Base-by-base conservation (phyloP, 78 protist genomes). In the Anaeramoeba flamelloides region DNA sequence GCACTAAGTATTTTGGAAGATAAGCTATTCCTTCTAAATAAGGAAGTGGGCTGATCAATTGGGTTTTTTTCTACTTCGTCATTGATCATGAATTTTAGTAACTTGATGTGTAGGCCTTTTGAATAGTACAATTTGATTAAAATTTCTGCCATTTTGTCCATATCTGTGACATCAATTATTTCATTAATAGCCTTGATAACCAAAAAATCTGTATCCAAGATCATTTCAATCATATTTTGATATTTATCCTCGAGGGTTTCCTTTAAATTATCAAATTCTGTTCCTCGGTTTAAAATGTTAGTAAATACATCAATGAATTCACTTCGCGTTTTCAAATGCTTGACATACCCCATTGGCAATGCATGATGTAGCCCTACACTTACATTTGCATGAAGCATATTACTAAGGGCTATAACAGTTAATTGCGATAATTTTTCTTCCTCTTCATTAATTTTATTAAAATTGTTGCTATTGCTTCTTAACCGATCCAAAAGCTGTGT, bases 401-500 rank as follows among this genome's bases (percentile, higher is more conserved):
- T 53, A 17, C 34, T 26, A 53, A 53, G 69, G 17, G 69, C 8
- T 17, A 53, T 53, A 17, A 53, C 17, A 26, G 69, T 53, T 8
- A 26, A 17, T 53, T 53, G 69, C 8, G 69, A 53, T 53, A 53
- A 53, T 53, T 53, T 53, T 53, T 53, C 17, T 8, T 8, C 69
- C 8, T 53, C 69, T 53, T 53, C 69, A 53, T 17, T 53, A n/a
- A n/a, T n/a, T n/a, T n/a, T n/a, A n/a, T n/a, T n/a, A n/a, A n/a
- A n/a, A 26, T 8, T 26, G 8, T 53, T 17, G 8, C 17, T 53
- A 53, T 53, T 17, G 34, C 17, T 53, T 53, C 17, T 8, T 17
- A 53, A 53, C 17, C 69, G 8, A 1, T 86, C 78, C 34, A 87
- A 22, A 1, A 87, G n/a, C 0, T 82, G 75, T 2, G 85, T 81